Base-by-base conservation (phyloP, 352 stramenopile species). In the Globisporangium paddicum region DNA sequence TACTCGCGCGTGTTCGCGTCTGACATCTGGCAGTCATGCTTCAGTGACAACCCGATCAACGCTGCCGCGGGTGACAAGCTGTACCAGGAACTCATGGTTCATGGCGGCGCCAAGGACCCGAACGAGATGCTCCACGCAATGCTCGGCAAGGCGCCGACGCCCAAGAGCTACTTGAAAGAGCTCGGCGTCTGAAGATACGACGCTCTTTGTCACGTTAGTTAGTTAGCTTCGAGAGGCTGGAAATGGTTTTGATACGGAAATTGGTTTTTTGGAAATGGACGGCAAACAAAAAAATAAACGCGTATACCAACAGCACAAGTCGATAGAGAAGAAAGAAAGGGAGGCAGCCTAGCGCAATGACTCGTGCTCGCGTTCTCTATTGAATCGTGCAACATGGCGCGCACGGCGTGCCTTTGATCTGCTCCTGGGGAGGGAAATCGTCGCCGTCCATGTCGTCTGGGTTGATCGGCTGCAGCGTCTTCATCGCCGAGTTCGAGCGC, bases 1-100 rank as follows among this genome's bases (percentile, higher is more conserved):
- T 96, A 97, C 58, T 86, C 88, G 11, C 86, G 86, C 23, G 86
- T 97, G 55, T 96, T 96, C 62, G 89, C 88, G 13, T 86, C 88
- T 23, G 79, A 89, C 62, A 93, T 97, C 42, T 97, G 90, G 90
- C 69, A 87, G 32, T 55, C 71, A 8, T 70, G 72, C 50, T 97
- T 97, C 67, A 59, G 60, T 5, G 72, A 89, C 7, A 44, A 70
- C 18, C 88, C 87, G 7, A 70, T 96, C 40, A 86, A 77, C 46
- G 52, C 61, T 21, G 25, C 65, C 37, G 73, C 87, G 14, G 90
- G 90, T 9, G 69, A 84, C 30, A 55, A 69, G 13, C 61, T 97
- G 41, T 83, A 79, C 57, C 59, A 81, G 23, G 72, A 95, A 37
- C 58, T 97, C 28, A 82, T 97, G 65, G 44, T 80, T 7, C 86